Conservation (phyloP, 2,329 filamentous ascomycete species). For the Xylaria sp. region DNA sequence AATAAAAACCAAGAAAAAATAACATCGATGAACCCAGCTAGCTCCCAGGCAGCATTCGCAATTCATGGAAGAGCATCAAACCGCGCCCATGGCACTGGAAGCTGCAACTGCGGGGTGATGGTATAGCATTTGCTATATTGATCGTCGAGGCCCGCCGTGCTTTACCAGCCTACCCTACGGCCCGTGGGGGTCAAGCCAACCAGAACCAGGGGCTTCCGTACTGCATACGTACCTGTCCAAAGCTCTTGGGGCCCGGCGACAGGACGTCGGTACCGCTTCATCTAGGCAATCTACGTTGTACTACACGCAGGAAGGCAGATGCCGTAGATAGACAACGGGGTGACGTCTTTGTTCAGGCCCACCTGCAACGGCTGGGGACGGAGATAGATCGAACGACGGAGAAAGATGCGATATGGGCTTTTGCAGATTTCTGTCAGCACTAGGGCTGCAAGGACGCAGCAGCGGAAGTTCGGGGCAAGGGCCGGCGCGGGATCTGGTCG, state of each 20-base stretch:
- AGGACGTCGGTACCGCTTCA: background rate
- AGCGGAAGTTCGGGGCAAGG: background rate
- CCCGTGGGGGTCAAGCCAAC: background rate
- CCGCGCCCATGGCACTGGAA: constrained; percentile 28
- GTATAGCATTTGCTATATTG: constrained; percentile 5
- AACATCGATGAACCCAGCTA: background rate
- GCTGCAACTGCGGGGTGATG: constrained; percentile 23
- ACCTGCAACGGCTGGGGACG: too few relatives aligned
- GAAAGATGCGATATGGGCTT: constrained; percentile 3
- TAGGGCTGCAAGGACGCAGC: constrained; percentile 10
- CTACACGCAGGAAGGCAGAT: background rate
- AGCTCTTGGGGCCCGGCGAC: too few relatives aligned
- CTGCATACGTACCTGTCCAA: too few relatives aligned
- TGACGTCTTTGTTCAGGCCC: background rate
- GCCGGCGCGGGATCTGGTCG: background rate
- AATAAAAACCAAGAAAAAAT: background rate
- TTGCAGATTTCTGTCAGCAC: constrained; percentile 6
- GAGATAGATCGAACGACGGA: constrained; percentile 6
- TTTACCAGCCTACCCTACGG: background rate
- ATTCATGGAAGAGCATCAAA: constrained; percentile 12
- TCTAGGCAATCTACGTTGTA: background rate
- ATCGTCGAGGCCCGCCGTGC: background rate
- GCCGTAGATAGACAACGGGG: background rate
- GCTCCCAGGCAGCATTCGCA: constrained; percentile 8
- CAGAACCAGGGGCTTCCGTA: background rate